Base-by-base conservation (phyloP, 1,139 yeast genomes). In the Sugiyamaella paludigena region DNA sequence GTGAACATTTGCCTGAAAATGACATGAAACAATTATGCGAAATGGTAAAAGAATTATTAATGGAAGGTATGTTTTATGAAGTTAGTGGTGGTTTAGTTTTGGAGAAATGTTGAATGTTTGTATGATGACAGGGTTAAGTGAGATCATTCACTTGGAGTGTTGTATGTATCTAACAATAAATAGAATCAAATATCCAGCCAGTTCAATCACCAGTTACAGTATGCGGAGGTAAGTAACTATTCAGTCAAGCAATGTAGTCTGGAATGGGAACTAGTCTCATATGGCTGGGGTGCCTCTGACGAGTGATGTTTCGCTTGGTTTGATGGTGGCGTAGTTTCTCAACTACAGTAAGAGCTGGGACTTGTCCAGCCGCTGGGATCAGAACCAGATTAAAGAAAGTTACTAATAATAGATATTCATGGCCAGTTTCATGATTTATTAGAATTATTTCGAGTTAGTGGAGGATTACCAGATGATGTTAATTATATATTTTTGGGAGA, bases 21-120 rank as follows among this genome's bases (percentile, higher is more conserved):
- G 98, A 92, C 67, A 91, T 92, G 98, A 92, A 92, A 65, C 95
- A 87, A 63, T 75, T 92, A 43, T 92, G 98, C 70, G 98, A 92
- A 70, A 79, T 86, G 73, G 97, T 88, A 46, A 88, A 88, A 65
- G 95, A 87, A 63, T 71, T 88, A 39, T 67, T 88, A 51, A 88
- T 88, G 95, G 96, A 88, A 66, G 68, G 68, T 63, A 48, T 24
- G 66, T 51, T 9, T 9, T 10, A 11, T 7, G 11, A 7, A 28
- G 26, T 11, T 26, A 8, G 12, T 8, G 11, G 31, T n/a, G n/a
- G n/a, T n/a, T n/a, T n/a, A n/a, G n/a, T n/a, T n/a, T n/a, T n/a
- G 12, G 5, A 19, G 24, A 19, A 19, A 19, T 19, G 5, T 19
- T 19, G 3, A 19, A 4, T 19, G 24, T 19, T 19, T 19, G 24